Percentiles rank a stretch among this genome's conserved stretches.
Conservation (phyloP, 768 basidiomycete genomes). For the Amanita phalloides region DNA sequence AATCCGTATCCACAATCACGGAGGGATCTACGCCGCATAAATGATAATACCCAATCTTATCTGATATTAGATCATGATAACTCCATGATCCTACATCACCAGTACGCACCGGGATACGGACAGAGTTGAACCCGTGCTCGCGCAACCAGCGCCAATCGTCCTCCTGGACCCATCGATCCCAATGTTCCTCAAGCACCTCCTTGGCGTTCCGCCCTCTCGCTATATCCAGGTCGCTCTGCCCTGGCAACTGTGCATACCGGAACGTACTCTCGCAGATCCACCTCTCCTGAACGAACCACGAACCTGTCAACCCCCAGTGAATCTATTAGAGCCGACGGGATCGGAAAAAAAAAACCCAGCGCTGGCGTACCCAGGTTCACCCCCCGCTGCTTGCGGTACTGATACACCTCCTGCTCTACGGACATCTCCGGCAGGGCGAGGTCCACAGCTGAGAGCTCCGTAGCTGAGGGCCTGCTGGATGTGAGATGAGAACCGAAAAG, state of each 20-base stretch:
- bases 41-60: constrained; percentile 67
- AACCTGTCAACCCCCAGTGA: constrained; percentile 28
- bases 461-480: not conserved
- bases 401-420: constrained; percentile 18
- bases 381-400: constrained; percentile 68
- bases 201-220: constrained; percentile 44
- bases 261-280: constrained; percentile 65
- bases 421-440: not conserved
- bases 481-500: not conserved
- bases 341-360: not conserved
- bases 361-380: constrained; percentile 61
- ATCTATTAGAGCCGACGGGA: not conserved
- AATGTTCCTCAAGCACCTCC: constrained; percentile 49
- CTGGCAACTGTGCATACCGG: constrained; percentile 36
- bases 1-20: constrained; percentile 57
- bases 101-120: constrained; percentile 42
- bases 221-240: constrained; percentile 61
- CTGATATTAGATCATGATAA: not conserved
- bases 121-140: constrained; percentile 45
- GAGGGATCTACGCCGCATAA: constrained; percentile 47
- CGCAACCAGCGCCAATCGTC: constrained; percentile 57
- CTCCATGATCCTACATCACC: too few relatives aligned
- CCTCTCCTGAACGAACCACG: constrained; percentile 70
- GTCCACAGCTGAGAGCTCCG: not conserved
- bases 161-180: constrained; percentile 63